Evolutionary conservation across 441 rosid species (phyloP).

Genomic region (Jatropha podagrica): DNA sequence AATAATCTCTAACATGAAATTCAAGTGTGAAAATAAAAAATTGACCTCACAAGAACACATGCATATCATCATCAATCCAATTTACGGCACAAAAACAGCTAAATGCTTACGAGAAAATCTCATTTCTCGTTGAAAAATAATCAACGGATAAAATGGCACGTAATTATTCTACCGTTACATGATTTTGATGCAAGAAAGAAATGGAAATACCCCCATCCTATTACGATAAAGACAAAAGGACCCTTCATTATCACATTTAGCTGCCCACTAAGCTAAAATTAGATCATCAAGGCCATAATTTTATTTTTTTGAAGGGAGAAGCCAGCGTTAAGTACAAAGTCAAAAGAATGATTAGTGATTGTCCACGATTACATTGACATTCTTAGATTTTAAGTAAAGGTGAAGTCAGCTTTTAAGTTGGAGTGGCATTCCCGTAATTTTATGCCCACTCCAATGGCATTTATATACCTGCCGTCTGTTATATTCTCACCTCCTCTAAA

Average conservation of each 20-base stretch:
- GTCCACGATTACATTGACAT: constrained; percentile 26
- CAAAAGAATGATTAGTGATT: constrained; percentile 22
- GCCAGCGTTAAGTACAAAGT: background rate
- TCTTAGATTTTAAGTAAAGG: constrained; percentile 34
- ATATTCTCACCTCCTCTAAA: constrained; percentile 6
- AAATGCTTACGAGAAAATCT: constrained; percentile 3
- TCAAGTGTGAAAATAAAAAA: background rate
- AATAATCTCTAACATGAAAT: too few species aligned
- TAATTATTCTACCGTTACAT: constrained; percentile 8
- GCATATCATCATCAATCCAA: constrained; percentile 12
- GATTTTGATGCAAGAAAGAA: constrained; percentile 14
- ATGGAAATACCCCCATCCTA: background rate
- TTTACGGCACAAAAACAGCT: constrained; percentile 24
- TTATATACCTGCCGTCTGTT: constrained; percentile 17
- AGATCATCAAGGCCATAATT: background rate
- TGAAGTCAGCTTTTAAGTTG: constrained; percentile 12
- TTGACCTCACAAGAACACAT: background rate
- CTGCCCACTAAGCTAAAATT: constrained; percentile 16
- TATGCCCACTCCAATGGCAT: constrained; percentile 21
- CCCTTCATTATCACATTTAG: constrained; percentile 10
- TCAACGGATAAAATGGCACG: background rate
- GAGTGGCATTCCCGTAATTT: constrained; percentile 44
- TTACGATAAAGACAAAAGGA: background rate
- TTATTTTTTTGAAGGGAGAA: background rate
- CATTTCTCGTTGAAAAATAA: background rate